Conservation (phyloP, 106 monocot species). For the Posidonia australis region DNA sequence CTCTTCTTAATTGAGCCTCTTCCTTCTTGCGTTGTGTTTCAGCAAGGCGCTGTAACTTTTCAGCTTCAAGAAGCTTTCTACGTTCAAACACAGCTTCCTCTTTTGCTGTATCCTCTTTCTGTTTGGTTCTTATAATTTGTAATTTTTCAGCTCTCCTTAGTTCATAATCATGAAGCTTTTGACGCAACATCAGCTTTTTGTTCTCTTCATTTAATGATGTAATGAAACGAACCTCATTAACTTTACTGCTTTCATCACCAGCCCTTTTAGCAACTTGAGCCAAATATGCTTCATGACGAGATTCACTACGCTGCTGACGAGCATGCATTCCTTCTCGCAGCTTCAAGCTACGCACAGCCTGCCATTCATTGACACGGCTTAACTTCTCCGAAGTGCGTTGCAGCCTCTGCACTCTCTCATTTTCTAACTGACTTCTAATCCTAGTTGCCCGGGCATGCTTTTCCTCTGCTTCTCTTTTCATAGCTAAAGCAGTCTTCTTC, state of each 20-base stretch:
- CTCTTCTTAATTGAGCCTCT: slow-evolving; percentile 88
- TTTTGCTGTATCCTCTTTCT: slow-evolving; percentile 83
- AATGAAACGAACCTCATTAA: slow-evolving; percentile 96
- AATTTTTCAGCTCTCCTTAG: slow-evolving; percentile 90
- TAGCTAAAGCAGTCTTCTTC: slow-evolving; percentile 71
- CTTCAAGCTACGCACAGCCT: slow-evolving; percentile 82
- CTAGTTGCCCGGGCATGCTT: slow-evolving; percentile 89
- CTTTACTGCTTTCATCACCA: slow-evolving; percentile 98
- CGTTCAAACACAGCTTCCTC: slow-evolving; percentile 95
- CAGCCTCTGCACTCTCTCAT: slow-evolving; percentile 78
- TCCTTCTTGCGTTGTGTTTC: slow-evolving; percentile 89
- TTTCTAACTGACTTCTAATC: slow-evolving; percentile 85
- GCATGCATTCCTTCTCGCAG: slow-evolving; percentile 79
- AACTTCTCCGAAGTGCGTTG: slow-evolving; percentile 90
- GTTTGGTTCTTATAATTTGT: slow-evolving; percentile 78
- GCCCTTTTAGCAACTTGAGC: slow-evolving; percentile 89
- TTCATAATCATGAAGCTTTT: slow-evolving; percentile 91
- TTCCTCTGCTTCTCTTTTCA: slow-evolving; percentile 89
- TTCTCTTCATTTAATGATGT: slow-evolving; percentile 98
- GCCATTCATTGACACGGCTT: slow-evolving; percentile 94
- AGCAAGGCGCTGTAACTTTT: slow-evolving; percentile 87
- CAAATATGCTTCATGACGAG: slow-evolving; percentile 89
- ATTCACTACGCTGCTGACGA: slow-evolving; percentile 77
- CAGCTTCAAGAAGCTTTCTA: slow-evolving; percentile 94
- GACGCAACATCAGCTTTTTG: slow-evolving; percentile 80